Evolutionary conservation across 2,329 filamentous ascomycete species (phyloP), one percentile per base, ranked within the genome.

Genomic region (Beauveria medogensis): DNA sequence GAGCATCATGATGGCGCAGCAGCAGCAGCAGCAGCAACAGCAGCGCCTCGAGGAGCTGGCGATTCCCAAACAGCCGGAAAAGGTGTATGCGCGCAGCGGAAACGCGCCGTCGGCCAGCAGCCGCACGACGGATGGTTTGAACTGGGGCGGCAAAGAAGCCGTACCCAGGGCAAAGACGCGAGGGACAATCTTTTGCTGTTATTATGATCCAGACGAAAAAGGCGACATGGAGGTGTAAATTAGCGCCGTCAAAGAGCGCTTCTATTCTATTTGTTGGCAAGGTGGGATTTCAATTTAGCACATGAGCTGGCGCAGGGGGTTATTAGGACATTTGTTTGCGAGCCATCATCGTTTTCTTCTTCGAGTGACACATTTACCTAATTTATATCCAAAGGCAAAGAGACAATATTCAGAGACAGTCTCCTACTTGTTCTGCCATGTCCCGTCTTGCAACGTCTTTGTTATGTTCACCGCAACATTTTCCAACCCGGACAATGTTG

Each of bases 401-500:
- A 37, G 34, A 37, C 12, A 14, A 16, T 16, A 37, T 6, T 16
- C 12, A 14, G 12, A 37, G 12, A 37, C 16, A 16, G 1, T 5
- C 40, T 50, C 8, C 30, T 55, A 37, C 9, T 41, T 40, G 9
- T 30, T 46, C 34, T 47, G 41, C 58, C 58, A 60, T 10, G 26
- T 43, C 1, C 58, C 58, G 14, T 55, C 43, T 24, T 48, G 12
- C 37, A 60, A 24, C 2, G 48, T 18, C 20, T 40, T n/a, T 7
- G 16, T 6, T 7, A 60, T 14, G 3, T 16, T 10, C 16, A 41
- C 51, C 2, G 5, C 41, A 3, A 16, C 5, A 9, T 30, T 5
- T 1, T 59, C 50, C 6, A 72, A 71, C 12, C 71, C 71, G 0
- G 67, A 69, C 1, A 70, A 57, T 9, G 22, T 48, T 7, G 72